Evolutionary conservation across 2,329 filamentous ascomycete genomes (phyloP), one percentile per base, ranked within the genome.

Genomic region (Fusarium napiforme): DNA sequence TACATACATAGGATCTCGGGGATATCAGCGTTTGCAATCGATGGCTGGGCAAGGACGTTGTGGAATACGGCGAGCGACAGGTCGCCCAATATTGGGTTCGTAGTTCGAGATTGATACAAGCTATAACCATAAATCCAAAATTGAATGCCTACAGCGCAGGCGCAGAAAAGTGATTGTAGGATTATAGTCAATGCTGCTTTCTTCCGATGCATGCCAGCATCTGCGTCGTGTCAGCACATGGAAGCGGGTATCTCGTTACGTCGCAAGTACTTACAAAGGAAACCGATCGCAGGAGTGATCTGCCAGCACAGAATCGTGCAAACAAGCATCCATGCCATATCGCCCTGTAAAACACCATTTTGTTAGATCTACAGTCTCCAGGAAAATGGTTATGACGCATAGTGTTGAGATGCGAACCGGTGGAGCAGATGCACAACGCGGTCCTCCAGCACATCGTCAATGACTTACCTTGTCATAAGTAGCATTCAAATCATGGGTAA

Each of bases 81-180:
- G 57, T 83, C 79, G 16, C 82, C 82, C 32, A 80, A 60, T 23
- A 82, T 79, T 1, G 81, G 80, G 26, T 82, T 82, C 1, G 80
- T 79, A 0, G 81, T 80, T 12, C 78, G 80, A 15, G 81, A 79
- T 46, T 81, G 76, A 55, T 86, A 85, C 4, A 86, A 77, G 0
- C 83, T 85, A 53, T 85, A 83, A 9, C 84, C 85, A 64, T 85
- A 86, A 5, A 85, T 78, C 84, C 84, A 86, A 74, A 83, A 86
- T 58, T 86, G 85, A 14, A 86, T 83, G 2, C 84, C 84, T 53
- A 81, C 82, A 2, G 83, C 84, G 52, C 80, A 84, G 2, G 84
- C 82, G 37, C 84, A 86, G 75, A 86, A 85, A 2, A 86, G 81
- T 0, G 84, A 86, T 71, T 86, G 84, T 32, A 86, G 80, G 14